Conservation (phyloP, 768 basidiomycete genomes). For the Suillus brevipes region DNA sequence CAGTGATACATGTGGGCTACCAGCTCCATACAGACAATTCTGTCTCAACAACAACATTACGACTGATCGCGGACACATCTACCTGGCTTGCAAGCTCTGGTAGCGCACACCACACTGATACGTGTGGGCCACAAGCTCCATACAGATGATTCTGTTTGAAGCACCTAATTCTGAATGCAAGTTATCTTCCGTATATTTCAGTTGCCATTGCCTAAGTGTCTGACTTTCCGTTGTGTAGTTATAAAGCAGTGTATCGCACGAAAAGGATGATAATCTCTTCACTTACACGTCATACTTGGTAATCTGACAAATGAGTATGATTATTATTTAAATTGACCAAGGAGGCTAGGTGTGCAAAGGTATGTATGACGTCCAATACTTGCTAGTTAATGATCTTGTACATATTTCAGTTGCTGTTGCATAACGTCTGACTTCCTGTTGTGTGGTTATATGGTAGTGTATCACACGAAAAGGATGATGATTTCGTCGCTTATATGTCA, state of each 20-base stretch:
- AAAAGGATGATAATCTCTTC: background rate
- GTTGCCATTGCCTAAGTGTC: background rate
- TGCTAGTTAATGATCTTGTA: background rate
- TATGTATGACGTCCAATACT: background rate
- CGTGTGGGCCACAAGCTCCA: too few relatives aligned
- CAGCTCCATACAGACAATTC: background rate
- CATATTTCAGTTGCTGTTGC: background rate
- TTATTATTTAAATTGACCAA: background rate
- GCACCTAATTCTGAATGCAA: background rate
- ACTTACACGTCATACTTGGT: background rate
- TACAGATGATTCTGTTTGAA: background rate
- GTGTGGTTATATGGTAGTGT: background rate
- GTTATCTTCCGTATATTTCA: too few relatives aligned
- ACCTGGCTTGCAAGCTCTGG: background rate
- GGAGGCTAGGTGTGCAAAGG: background rate
- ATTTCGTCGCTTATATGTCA: background rate
- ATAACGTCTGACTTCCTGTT: background rate
- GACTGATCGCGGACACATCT: background rate
- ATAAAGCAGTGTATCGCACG: too few relatives aligned
- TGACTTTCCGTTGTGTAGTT: background rate
- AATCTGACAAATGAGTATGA: background rate
- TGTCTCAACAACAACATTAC: background rate
- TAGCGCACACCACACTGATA: too few relatives aligned
- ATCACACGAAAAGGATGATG: background rate
- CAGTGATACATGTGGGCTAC: background rate